Percentiles rank a stretch among this genome's conserved stretches.
Evolutionary conservation across 2,329 filamentous ascomycete species (phyloP).

Genomic region (Arachnopeziza araneosa): DNA sequence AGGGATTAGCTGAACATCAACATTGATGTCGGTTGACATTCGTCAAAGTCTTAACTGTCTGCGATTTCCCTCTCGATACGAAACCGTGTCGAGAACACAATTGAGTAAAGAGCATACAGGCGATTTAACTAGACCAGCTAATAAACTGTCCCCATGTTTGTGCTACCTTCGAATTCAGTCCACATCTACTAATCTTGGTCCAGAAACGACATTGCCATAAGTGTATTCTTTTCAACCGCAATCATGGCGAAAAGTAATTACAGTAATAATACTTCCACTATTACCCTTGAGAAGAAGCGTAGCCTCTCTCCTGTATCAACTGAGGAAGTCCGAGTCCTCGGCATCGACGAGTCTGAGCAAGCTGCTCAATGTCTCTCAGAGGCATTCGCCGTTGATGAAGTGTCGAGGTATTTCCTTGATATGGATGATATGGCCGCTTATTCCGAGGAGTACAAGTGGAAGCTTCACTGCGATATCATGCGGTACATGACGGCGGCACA

Average conservation of each 20-base stretch:
- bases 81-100: conserved; percentile 51
- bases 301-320: conserved; percentile 21
- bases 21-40: conserved; percentile 55
- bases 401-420: conserved; percentile 70
- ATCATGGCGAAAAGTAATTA: conserved; percentile 35
- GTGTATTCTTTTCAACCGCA: conserved; percentile 11
- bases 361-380: conserved; percentile 69
- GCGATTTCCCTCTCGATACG: conserved; percentile 49
- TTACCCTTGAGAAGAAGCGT: conserved; percentile 27
- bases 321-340: conserved; percentile 59
- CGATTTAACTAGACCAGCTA: conserved; percentile 34
- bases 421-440: conserved; percentile 59
- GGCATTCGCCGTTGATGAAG: conserved; percentile 70
- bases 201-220: not conserved
- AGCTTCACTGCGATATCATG: conserved; percentile 70
- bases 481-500: conserved; percentile 73
- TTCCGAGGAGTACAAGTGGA: conserved; percentile 65
- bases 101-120: conserved; percentile 51
- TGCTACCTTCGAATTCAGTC: not conserved
- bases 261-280: conserved; percentile 22
- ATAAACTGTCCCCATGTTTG: conserved; percentile 27
- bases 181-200: not conserved
- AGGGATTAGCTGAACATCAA: conserved; percentile 19
- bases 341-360: conserved; percentile 62
- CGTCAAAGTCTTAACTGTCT: conserved; percentile 47